Conservation (phyloP, 768 basidiomycete species). For the Collybiopsis confluens region DNA sequence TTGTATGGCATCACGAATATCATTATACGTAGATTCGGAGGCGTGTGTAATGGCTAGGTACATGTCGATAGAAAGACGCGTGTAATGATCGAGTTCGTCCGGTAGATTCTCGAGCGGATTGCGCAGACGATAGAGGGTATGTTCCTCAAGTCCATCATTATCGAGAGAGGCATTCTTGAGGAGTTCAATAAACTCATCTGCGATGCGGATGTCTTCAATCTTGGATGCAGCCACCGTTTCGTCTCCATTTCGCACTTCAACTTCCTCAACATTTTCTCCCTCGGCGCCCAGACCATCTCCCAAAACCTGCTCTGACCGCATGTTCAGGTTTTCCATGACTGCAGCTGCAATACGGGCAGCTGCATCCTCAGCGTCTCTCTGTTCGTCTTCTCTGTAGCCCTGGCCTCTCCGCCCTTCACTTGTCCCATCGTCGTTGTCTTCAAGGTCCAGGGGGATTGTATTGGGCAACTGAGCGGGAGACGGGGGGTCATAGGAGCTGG, state of each 20-base stretch:
- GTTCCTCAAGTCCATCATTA: not conserved
- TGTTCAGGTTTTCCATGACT: no score
- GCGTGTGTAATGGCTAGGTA: not conserved
- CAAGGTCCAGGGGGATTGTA: no score
- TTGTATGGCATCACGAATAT: not conserved
- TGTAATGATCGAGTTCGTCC: not conserved
- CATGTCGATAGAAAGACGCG: not conserved
- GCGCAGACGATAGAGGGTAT: not conserved
- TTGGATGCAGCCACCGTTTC: not conserved
- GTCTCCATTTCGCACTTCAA: not conserved
- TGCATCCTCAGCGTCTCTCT: no score
- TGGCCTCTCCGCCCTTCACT: no score
- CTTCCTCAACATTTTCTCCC: not conserved
- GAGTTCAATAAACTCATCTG: conserved; percentile 1
- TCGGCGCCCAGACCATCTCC: no score
- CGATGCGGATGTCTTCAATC: conserved; percentile 1
- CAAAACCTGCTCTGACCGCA: no score
- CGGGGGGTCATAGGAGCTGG: no score
- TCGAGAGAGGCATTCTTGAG: not conserved
- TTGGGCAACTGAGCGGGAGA: no score
- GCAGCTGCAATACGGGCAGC: no score
- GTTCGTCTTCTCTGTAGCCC: no score
- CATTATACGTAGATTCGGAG: not conserved
- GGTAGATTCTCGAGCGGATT: not conserved
- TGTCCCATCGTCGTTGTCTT: no score